Conservation (phyloP, 106 monocot genomes). For the Agapanthus africanus region DNA sequence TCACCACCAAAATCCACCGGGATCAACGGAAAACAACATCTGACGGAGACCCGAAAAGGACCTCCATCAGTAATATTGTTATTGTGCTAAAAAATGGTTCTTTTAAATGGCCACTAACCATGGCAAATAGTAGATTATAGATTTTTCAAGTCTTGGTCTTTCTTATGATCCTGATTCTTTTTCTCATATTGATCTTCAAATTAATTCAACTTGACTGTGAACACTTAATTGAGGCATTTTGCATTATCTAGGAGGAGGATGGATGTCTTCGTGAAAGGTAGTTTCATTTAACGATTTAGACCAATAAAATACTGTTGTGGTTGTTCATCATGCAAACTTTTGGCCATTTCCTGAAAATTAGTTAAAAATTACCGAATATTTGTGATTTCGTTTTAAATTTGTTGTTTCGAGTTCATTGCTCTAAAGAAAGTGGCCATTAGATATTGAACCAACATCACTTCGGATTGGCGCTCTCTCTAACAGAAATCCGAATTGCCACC, state of each 20-base stretch:
- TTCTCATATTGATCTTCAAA: neutral
- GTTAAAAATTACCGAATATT: neutral
- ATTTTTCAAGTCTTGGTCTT: neutral
- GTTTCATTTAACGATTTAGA: neutral
- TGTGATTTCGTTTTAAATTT: neutral
- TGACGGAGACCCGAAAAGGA: too few relatives aligned
- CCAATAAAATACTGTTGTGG: neutral
- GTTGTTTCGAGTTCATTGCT: neutral
- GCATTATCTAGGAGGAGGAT: neutral
- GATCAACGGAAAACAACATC: too few relatives aligned
- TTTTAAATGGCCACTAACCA: too few relatives aligned
- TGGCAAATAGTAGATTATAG: too few relatives aligned
- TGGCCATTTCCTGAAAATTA: neutral
- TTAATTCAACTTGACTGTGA: neutral
- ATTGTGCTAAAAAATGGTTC: too few relatives aligned
- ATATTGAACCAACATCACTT: neutral
- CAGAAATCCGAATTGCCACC: constrained; percentile 64
- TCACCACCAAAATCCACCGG: too few relatives aligned
- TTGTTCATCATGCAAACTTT: neutral
- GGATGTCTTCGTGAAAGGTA: neutral
- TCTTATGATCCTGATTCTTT: neutral
- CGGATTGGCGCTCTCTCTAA: neutral
- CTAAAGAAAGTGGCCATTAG: neutral
- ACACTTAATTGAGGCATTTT: neutral
- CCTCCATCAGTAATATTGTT: too few relatives aligned